Evolutionary conservation across 257 asterid genomes (phyloP).

Genomic region (Solanum gracilifrons): DNA sequence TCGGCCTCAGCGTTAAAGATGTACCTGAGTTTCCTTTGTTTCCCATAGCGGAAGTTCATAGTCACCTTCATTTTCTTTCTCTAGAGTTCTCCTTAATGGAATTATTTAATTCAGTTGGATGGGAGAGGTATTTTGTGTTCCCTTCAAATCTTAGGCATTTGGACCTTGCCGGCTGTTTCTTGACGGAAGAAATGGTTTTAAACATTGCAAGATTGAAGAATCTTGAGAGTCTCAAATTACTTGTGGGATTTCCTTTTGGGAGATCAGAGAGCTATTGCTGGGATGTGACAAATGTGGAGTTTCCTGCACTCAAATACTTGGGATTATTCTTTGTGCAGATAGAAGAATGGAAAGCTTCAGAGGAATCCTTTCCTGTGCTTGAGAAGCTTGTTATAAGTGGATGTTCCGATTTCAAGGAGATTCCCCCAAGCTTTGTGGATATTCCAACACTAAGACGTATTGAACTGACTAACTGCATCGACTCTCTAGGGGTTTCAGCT

Average conservation of each 20-base stretch:
- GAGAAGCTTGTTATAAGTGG: background rate
- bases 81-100: fast-evolving
- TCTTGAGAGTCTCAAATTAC: background rate
- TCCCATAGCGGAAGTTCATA: background rate
- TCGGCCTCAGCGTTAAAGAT: fast-evolving
- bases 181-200: background rate
- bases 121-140: background rate
- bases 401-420: background rate
- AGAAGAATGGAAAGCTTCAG: no score
- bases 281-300: background rate
- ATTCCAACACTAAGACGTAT: no score
- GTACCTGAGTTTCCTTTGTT: background rate
- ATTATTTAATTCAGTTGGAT: background rate
- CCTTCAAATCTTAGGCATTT: background rate
- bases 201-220: background rate
- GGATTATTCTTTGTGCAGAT: fast-evolving
- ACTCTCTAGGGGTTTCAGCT: background rate
- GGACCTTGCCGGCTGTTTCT: background rate
- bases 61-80: background rate
- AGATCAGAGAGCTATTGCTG: background rate
- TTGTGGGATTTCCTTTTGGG: fast-evolving
- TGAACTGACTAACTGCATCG: background rate
- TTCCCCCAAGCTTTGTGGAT: no score
- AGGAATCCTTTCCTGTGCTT: no score
- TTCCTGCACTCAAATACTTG: background rate